Evolutionary conservation across 2,329 filamentous ascomycete species (phyloP), one percentile per base, ranked within the genome.

Genomic region (Fusarium sp.): DNA sequence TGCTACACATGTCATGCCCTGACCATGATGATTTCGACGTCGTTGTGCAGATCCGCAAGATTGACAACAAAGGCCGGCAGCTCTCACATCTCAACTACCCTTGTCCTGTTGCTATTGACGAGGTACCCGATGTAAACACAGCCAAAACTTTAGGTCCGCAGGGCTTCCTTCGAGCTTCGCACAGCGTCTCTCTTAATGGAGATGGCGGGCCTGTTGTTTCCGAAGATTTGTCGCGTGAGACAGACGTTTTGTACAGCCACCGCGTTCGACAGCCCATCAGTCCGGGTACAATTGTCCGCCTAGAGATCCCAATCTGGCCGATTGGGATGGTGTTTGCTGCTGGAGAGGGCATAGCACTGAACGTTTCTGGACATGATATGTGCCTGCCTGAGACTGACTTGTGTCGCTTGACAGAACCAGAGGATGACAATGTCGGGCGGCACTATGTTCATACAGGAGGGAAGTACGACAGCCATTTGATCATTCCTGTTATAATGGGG

Each of bases 11-110:
- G 60, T 68, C 67, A 7, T 72, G 70, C 8, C 52, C 50, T 4
- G 79, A 83, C 12, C 72, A 80, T 50, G 79, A 87, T 44, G 86
- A 87, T 59, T 80, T 87, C 65, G 83, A 81, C 33, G 79, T 86
- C 3, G 86, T 81, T 59, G 79, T 87, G 11, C 58, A 68, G 6
- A 49, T 78, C 6, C 64, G 72, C 28, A 77, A 78, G 19, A 59
- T 32, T 1, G 23, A 49, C 21, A 10, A 9, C 5, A 18, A 28
- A 7, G 56, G 56, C 9, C 23, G 23, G 0, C 38, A 47, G 11
- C 42, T 58, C 19, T 33, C 21, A 3, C 56, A 58, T n/a, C 40
- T 49, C 30, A 49, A 58, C 30, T 58, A 49, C 8, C 32, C 56
- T 9, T 58, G 56, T 10, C 56, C 56, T 10, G 42, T 15, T 11